Base-by-base conservation (phyloP, 768 basidiomycete genomes). In the Kwoniella europaea region DNA sequence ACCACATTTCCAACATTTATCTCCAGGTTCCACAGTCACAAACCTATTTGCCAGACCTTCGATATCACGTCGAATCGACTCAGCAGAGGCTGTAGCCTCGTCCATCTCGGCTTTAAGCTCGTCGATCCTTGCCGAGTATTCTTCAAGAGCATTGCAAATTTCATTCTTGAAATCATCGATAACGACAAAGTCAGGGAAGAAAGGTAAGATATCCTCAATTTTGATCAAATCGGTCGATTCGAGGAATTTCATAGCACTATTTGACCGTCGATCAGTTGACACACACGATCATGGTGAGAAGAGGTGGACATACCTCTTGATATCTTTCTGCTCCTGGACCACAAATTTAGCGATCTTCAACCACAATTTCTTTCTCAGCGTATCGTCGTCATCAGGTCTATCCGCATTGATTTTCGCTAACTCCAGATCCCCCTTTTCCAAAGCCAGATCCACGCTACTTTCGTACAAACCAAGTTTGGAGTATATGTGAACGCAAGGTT, bases 131-230 rank as follows among this genome's bases (percentile, higher is more conserved):
- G 90, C 88, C 53, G 93, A 92, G 81, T 98, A 98, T 1, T 92
- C 92, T 81, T 99, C 96, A 74, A 99, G 85, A 0, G 97, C 97
- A 71, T 91, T 90, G 61, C 95, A 96, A 74, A 98, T 98, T 84
- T 98, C 96, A 76, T 96, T 92, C 83, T 99, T 99, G 88, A 99
- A 98, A 82, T 98, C 97, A 81, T 98, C 97, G 74, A 99, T 98
- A 69, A 98, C 92, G 13, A 96, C 94, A 81, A 99, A 99, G 85
- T 98, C 96, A 2, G 97, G 96, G 89, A 99, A 98, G 90, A 98
- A 99, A 5, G 97, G 97, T 18, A 99, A 86, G 71, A 99, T 97
- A 80, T 99, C 97, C 81, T 99, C 97, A 74, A 99, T 96, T 85
- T 98, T 98, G 80, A 99, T 88, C 44, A 98, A 85, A 76, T 93